These are phyloP conservation scores for Kwoniella shandongensis DNA, from an alignment of 768 basidiomycete genomes.

Conservation along the genomic window DNA sequence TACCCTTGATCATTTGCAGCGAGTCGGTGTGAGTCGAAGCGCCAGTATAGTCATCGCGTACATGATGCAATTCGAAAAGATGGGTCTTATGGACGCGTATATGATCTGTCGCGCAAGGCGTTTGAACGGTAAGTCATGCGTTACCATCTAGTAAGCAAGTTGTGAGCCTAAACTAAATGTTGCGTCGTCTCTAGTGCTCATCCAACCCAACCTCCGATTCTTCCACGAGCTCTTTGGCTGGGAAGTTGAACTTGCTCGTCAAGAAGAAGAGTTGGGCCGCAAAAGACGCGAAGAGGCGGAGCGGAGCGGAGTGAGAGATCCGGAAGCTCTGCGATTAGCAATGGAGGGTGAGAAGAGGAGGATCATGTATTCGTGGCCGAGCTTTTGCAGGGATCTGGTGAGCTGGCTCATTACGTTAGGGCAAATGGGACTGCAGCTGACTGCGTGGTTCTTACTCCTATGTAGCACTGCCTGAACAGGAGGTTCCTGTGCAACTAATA, in stretches of 20 bases:
- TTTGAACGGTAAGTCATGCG: slow-evolving; percentile 59
- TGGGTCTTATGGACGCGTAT: slow-evolving; percentile 90
- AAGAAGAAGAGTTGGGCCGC: slow-evolving; percentile 26
- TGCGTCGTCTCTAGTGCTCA: slow-evolving; percentile 61
- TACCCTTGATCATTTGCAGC: slow-evolving; percentile 34
- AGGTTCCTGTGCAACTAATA: slow-evolving; percentile 45
- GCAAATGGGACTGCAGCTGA: slow-evolving; percentile 1
- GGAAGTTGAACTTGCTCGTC: slow-evolving; percentile 79
- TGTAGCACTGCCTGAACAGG: slow-evolving; percentile 45
- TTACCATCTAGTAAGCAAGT: not conserved
- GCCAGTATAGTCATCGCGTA: slow-evolving; percentile 97
- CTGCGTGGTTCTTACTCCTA: not conserved
- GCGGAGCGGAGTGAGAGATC: slow-evolving; percentile 14
- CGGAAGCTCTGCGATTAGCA: slow-evolving; percentile 8
- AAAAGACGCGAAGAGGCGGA: slow-evolving; percentile 19
- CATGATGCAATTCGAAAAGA: slow-evolving; percentile 85
- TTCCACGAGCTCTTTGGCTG: slow-evolving; percentile 91
- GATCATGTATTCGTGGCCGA: slow-evolving; percentile 50
- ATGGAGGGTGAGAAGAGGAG: slow-evolving; percentile 19
- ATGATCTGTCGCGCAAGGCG: slow-evolving; percentile 85
- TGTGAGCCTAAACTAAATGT: not conserved
- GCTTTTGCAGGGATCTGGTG: slow-evolving; percentile 51
- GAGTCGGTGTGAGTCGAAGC: slow-evolving; percentile 96
- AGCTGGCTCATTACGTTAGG: slow-evolving; percentile 15
- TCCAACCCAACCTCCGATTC: slow-evolving; percentile 94